These are phyloP conservation scores for Miscanthus lutarioriparius DNA, from an alignment of 176 grass and related monocot genomes.

Conservation along the genomic window DNA sequence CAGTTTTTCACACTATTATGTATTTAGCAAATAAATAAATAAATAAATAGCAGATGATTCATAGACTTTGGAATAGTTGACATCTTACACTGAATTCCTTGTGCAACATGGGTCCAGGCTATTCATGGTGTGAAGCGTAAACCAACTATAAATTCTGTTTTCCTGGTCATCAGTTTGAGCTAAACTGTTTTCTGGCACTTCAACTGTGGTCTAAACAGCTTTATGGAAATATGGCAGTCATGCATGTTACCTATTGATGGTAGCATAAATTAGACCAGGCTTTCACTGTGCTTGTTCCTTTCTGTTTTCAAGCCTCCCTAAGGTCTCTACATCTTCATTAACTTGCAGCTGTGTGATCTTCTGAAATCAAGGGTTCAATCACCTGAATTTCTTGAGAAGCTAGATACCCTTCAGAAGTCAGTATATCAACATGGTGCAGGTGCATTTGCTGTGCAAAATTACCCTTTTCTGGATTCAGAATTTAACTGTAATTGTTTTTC, in stretches of 20 bases:
- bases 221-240: background rate
- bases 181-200: background rate
- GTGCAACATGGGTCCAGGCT: background rate
- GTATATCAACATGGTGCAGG: constrained; percentile 55
- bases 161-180: background rate
- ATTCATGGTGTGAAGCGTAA: background rate
- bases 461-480: background rate
- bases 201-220: background rate
- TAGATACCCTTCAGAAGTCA: constrained; percentile 69
- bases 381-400: constrained; percentile 85
- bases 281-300: background rate
- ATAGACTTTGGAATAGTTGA: background rate
- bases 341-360: constrained; percentile 74
- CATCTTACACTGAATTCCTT: background rate
- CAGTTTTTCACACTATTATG: background rate
- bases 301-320: background rate
- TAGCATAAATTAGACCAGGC: background rate
- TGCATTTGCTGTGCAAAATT: constrained; percentile 7
- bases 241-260: background rate
- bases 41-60: background rate
- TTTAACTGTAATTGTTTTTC: background rate
- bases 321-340: background rate
- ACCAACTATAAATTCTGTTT: background rate
- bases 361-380: constrained; percentile 93
- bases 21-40: constrained; percentile 7